A percentile compares a stretch with the other conserved stretches of the same genome.
phyloP scores from a whole-genome alignment of 495 filamentous ascomycete genomes.

The Mycothermus thermophilus region DNA sequence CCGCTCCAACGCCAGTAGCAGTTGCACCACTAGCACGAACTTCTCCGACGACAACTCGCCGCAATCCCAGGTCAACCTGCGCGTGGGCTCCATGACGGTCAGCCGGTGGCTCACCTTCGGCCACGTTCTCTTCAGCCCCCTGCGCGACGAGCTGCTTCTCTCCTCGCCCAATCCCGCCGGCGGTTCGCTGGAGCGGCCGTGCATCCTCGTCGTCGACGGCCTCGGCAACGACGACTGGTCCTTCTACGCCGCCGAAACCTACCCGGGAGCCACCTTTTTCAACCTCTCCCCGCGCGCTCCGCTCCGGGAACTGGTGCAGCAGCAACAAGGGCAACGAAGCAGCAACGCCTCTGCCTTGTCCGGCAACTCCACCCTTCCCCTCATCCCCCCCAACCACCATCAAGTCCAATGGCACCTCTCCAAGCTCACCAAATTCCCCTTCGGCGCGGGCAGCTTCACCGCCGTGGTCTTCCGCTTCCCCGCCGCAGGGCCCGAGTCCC shows the following conservation, averaged over 20 bases:
- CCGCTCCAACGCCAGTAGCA: slow-evolving; percentile 32
- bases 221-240: slow-evolving; percentile 85
- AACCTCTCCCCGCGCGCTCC: slow-evolving; percentile 51
- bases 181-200: slow-evolving; percentile 38
- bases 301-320: too few relatives aligned
- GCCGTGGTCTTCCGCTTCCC: slow-evolving; percentile 85
- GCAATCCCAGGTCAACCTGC: slow-evolving; percentile 63
- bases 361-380: slow-evolving; percentile 29
- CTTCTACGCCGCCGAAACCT: slow-evolving; percentile 89
- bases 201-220: slow-evolving; percentile 83
- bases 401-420: slow-evolving; percentile 65
- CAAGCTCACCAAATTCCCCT: slow-evolving; percentile 62
- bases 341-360: too few relatives aligned
- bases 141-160: slow-evolving; percentile 62
- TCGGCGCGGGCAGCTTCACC: slow-evolving; percentile 73
- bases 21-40: too few relatives aligned
- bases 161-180: too few relatives aligned
- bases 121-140: slow-evolving; percentile 85
- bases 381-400: slow-evolving; percentile 69
- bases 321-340: too few relatives aligned
- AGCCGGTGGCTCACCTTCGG: slow-evolving; percentile 86
- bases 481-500: slow-evolving; percentile 50
- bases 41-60: slow-evolving; percentile 44
- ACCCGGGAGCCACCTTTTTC: slow-evolving; percentile 74
- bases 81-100: slow-evolving; percentile 56